Evolutionary conservation across 441 rosid genomes (phyloP), one percentile per base, ranked within the genome.

Genomic region (Syzygium syzygioides): DNA sequence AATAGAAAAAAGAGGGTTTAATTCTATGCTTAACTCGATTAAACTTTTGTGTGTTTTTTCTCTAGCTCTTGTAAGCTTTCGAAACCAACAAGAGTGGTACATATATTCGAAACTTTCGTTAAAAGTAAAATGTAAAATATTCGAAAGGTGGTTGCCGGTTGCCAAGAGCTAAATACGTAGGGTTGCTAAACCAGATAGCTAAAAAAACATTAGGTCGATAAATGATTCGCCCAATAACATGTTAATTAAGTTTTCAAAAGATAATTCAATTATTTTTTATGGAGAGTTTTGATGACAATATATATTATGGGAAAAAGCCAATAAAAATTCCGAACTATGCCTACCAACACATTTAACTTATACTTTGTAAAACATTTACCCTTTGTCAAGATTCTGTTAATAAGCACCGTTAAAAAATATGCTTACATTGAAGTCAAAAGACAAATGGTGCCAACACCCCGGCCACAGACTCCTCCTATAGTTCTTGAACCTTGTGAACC

Each of bases 1-100:
- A 5, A 34, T 20, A 5, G 6, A 37, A 11, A 45, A 45, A 45
- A 45, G 48, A 19, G 12, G 4, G 26, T 28, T 6, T 23, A 76
- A 37, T 37, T 41, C 6, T 20, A 20, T 11, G n/a, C 23, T 3
- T 3, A 2, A 41, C n/a, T 4, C 1, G 7, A 6, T 23, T 0
- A 10, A 4, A 45, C 48, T 57, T 14, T 4, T 6, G 14, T 26
- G 30, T 3, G 7, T 25, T 59, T 26, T 26, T 4, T 59, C 26
- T 59, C 30, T 59, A 11, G n/a, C 9, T 28, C n/a, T 59, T 26
- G 14, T 25, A 11, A 25, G n/a, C n/a, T 59, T 59, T 57, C 60
- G 1, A 57, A 57, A 25, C 1, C 1, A 1, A 2, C 1, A 37
- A 71, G 14, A 71, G 20, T 9, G 1, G 1, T 11, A 6, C 80